Conservation (phyloP, 805 yeast species). For the Jamesozyma gamospora region DNA sequence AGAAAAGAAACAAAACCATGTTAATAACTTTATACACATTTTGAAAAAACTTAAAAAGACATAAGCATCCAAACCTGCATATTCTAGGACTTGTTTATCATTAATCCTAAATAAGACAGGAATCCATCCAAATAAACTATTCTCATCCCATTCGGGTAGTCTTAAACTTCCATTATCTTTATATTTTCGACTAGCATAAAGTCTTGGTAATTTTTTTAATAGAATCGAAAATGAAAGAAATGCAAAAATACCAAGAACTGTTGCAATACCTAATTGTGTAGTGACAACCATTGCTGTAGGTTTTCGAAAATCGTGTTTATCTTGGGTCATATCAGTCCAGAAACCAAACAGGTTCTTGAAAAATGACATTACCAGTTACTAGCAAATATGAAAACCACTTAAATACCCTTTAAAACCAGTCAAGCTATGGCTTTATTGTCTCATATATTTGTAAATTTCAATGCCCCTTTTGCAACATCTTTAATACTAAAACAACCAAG, state of each 20-base stretch:
- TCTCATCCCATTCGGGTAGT: slow-evolving; percentile 29
- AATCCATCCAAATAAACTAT: slow-evolving; percentile 73
- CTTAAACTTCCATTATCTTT: slow-evolving; percentile 20
- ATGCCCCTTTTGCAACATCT: too few species aligned
- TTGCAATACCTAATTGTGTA: slow-evolving; percentile 67
- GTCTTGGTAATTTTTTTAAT: slow-evolving; percentile 63
- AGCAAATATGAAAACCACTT: too few species aligned
- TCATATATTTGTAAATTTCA: too few species aligned
- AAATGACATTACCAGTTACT: neutral
- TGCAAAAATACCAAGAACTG: slow-evolving; percentile 57
- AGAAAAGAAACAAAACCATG: slow-evolving; percentile 59
- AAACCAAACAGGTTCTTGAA: too few species aligned
- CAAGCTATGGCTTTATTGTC: too few species aligned
- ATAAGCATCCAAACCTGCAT: slow-evolving; percentile 90
- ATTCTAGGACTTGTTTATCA: slow-evolving; percentile 72
- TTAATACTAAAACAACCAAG: too few species aligned
- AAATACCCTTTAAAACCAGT: too few species aligned
- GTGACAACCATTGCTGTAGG: slow-evolving; percentile 50
- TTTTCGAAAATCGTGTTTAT: slow-evolving; percentile 26
- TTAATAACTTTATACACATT: slow-evolving; percentile 66
- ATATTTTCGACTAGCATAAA: slow-evolving; percentile 68
- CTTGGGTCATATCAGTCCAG: neutral
- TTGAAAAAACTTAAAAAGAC: slow-evolving; percentile 87
- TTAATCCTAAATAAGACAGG: slow-evolving; percentile 50
- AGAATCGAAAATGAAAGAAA: slow-evolving; percentile 59